Percentiles rank a stretch among this genome's conserved stretches.
Conservation (phyloP, 2,329 filamentous ascomycete species). For the Remersonia thermophila region DNA sequence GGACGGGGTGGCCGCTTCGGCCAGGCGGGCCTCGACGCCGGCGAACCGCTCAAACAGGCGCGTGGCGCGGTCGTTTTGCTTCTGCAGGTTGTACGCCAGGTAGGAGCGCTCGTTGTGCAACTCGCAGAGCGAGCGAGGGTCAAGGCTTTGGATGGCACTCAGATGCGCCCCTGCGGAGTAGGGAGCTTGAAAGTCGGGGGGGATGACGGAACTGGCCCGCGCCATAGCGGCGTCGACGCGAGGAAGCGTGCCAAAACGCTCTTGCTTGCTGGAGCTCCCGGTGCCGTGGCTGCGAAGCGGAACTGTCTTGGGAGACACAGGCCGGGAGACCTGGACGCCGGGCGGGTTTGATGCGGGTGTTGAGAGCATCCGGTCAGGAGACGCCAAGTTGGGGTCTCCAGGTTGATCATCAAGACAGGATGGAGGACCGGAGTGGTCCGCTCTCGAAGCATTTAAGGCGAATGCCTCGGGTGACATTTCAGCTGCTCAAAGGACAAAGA, state of each 20-base stretch:
- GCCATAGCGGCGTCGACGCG: too few species aligned
- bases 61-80: conserved; percentile 26
- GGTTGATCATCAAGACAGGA: neutral
- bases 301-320: conserved; percentile 8
- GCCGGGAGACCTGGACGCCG: neutral
- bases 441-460: too few species aligned
- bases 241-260: too few species aligned
- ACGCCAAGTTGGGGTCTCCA: neutral
- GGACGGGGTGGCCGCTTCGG: conserved; percentile 1
- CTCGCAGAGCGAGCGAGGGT: conserved; percentile 29
- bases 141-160: conserved; percentile 16
- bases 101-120: conserved; percentile 36
- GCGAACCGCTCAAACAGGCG: conserved; percentile 29
- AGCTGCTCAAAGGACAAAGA: too few species aligned
- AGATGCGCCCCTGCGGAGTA: too few species aligned
- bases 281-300: neutral
- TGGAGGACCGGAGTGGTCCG: too few species aligned
- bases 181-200: neutral
- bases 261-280: neutral
- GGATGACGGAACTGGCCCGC: neutral
- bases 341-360: neutral
- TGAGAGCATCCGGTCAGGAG: neutral
- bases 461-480: too few species aligned
- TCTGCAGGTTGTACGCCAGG: conserved; percentile 29
- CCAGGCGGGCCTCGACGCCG: conserved; percentile 22